Evolutionary conservation across 1,284 basidiomycete species (phyloP), one percentile per base, ranked within the genome.

Genomic region (Apiotrichum brassicae): DNA sequence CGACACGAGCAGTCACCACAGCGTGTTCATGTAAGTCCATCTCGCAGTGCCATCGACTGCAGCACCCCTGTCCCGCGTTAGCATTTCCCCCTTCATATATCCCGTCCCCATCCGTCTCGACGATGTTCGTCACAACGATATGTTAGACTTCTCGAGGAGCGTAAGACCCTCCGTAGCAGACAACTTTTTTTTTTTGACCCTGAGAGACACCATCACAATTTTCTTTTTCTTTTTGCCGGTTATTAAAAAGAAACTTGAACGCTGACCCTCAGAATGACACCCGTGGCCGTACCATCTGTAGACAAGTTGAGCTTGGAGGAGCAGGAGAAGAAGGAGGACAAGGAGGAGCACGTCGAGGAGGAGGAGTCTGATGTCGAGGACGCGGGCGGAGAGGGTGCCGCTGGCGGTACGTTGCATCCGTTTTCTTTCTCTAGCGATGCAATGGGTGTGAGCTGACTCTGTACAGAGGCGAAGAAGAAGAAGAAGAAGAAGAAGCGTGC

Each of bases 401-500:
- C 55, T 22, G 58, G 50, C 30, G 61, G 46, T 18, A 50, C 55
- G 57, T 52, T 35, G 51, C 50, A 33, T 33, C 3, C 36, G 38
- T 8, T 19, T 30, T 14, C 28, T 30, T 28, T n/a, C 19, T 28
- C 25, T n/a, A 7, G 7, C 22, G 26, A 26, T 28, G 25, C 39
- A 30, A 19, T 30, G 28, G n/a, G 8, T 40, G 11, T 28, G 6
- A 20, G 14, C 25, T 40, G 39, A n/a, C 5, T 6, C 39, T 40
- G 40, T 20, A 25, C 43, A 45, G 68, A 60, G 25, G 33, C 33
- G 33, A 85, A 85, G 70, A 88, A 87, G 74, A 88, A 87, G 73
- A 89, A 89, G 78, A 97, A 95, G 71, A 95, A 95, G 78, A 91
- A 88, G 74, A 94, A 91, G 75, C 68, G 68, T 67, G 46, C 56